Base-by-base conservation (phyloP, 805 yeast genomes). In the Kluyveromyces wickerhamii region DNA sequence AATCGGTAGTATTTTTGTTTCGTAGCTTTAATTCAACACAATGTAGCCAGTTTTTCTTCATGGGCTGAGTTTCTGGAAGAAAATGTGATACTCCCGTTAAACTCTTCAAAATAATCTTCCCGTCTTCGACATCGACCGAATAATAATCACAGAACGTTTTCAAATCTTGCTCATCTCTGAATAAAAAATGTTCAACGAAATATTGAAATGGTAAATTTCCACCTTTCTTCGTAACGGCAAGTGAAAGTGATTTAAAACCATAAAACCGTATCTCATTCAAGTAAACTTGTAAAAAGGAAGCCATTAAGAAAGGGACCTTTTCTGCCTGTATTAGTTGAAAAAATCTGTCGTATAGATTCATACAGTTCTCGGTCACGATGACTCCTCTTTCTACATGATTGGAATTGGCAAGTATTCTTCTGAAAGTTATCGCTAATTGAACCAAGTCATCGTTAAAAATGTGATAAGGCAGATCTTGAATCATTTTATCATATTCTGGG, bases 281-380 rank as follows among this genome's bases (percentile, higher is more conserved):
- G 45, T 82, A 87, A 2, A 78, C 74, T 52, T 92, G 95, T 13
- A 84, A 58, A 24, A 89, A 60, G 39, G 89, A 86, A 2, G 84
- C 67, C 52, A 86, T 56, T 18, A 88, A 60, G 37, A 77, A 71
- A 2, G 95, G 92, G 1, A 75, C 69, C 5, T 57, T 49, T 0
- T 72, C 65, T 3, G 67, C 59, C 27, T 68, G 59, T 25, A 77
- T 60, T 7, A 73, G 62, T 29, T 71, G 59, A 55, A 89, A 88
- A 49, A 88, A 82, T 36, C 70, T 67, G 2, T 65, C 63, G 50
- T 73, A 85, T 14, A 79, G 50, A 45, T 81, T 75, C 18, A 77
- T 51, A 3, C 78, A 70, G 18, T 83, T 84, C 32, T 69, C 77
- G 1, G 70, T 61, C 29, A 67, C 62, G 11, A 64, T 63, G 36